Percentiles rank a stretch among this genome's conserved stretches.
Conservation (phyloP, 2,329 filamentous ascomycete species). For the Bipolaris zeicola region DNA sequence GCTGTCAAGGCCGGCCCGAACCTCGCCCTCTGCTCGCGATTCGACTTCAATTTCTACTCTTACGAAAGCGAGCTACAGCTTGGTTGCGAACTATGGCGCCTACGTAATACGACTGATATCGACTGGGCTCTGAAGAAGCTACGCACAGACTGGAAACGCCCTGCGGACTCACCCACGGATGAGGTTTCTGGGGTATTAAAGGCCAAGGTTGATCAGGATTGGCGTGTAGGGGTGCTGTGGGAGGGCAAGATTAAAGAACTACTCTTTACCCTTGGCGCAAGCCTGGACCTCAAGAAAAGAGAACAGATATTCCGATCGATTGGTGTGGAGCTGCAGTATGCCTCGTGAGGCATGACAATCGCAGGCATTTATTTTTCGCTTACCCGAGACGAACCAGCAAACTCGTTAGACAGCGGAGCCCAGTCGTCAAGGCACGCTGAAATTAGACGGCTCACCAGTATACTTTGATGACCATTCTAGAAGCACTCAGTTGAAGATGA, state of each 20-base stretch:
- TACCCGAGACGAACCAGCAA: constrained; percentile 8
- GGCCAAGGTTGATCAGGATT: constrained; percentile 84
- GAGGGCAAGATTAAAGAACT: constrained; percentile 91
- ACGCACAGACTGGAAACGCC: constrained; percentile 49
- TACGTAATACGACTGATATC: constrained; percentile 50
- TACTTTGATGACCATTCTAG: constrained; percentile 23
- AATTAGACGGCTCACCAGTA: constrained; percentile 10
- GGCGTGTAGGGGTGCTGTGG: constrained; percentile 86
- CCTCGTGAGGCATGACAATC: constrained; percentile 62
- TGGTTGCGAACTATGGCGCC: constrained; percentile 91
- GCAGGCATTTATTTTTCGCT: constrained; percentile 12
- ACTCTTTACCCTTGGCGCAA: constrained; percentile 87
- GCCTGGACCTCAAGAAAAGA: constrained; percentile 75
- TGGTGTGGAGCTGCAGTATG: constrained; percentile 82
- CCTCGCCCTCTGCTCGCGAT: constrained; percentile 83
- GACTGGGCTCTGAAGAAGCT: constrained; percentile 54
- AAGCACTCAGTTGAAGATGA: constrained; percentile 17
- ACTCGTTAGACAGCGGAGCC: constrained; percentile 8
- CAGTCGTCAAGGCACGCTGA: constrained; percentile 1
- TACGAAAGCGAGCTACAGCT: constrained; percentile 95
- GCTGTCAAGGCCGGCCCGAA: constrained; percentile 84
- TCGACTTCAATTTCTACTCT: constrained; percentile 98
- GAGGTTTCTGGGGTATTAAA: constrained; percentile 87
- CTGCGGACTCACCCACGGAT: constrained; percentile 55
- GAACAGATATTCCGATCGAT: constrained; percentile 79